These are phyloP conservation scores for Starmerella kuoi DNA, from an alignment of 805 yeast species.

Conservation along the genomic window DNA sequence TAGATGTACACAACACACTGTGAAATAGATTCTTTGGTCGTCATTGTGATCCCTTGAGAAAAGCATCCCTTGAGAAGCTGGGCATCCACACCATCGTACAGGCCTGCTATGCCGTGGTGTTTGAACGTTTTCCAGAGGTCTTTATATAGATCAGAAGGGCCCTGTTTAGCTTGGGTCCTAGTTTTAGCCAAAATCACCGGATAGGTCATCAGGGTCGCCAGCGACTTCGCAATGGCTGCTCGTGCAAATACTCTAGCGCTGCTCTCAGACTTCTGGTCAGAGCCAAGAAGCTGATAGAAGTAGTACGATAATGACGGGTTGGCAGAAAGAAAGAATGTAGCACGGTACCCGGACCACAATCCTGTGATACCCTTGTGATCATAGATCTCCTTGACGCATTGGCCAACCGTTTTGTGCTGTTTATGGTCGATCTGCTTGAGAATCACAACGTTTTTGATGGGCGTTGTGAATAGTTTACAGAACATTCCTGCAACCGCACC, in stretches of 20 bases:
- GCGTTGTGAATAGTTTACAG: slow-evolving; percentile 27
- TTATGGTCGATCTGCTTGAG: slow-evolving; percentile 21
- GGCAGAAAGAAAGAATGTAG: slow-evolving; percentile 25
- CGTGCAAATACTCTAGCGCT: slow-evolving; percentile 45
- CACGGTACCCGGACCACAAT: slow-evolving; percentile 28
- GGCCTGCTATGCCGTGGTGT: slow-evolving; percentile 65
- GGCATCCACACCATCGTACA: slow-evolving; percentile 52
- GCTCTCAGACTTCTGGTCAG: slow-evolving; percentile 20
- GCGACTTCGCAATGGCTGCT: slow-evolving; percentile 55
- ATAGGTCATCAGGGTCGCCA: slow-evolving; percentile 55
- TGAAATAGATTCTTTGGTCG: slow-evolving; percentile 31
- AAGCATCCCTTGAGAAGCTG: slow-evolving; percentile 29
- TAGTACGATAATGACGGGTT: slow-evolving; percentile 29
- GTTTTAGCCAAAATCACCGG: slow-evolving; percentile 70
- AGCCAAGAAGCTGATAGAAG: slow-evolving; percentile 26
- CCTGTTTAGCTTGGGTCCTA: slow-evolving; percentile 42
- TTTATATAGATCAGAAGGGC: not conserved
- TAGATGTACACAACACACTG: slow-evolving; percentile 16
- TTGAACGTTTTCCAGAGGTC: slow-evolving; percentile 37
- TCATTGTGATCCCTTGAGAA: slow-evolving; percentile 29
- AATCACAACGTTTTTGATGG: slow-evolving; percentile 26
- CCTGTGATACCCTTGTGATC: slow-evolving; percentile 26
- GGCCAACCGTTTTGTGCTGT: not conserved
- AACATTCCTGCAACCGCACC: slow-evolving; percentile 28
- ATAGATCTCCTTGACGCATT: slow-evolving; percentile 23